These are phyloP conservation scores for Mycothermus thermophilus DNA, from an alignment of 495 filamentous ascomycete genomes.

Conservation along the genomic window DNA sequence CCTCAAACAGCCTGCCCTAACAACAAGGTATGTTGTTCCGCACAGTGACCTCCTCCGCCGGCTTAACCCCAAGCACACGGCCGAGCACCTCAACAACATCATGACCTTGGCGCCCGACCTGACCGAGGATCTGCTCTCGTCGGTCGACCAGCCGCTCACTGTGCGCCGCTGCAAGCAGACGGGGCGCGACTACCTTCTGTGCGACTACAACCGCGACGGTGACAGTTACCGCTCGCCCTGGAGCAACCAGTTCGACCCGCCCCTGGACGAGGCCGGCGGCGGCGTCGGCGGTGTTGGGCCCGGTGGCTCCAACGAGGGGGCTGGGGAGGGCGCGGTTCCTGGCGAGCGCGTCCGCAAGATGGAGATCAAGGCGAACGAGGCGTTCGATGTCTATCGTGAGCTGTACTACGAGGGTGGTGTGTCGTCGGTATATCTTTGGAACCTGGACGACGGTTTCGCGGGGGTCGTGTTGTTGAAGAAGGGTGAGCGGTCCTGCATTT, in stretches of 20 bases:
- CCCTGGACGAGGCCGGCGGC: slow-evolving; percentile 40
- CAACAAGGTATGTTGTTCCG: no score
- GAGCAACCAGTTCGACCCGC: slow-evolving; percentile 96
- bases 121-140: slow-evolving; percentile 93
- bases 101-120: slow-evolving; percentile 78
- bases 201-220: slow-evolving; percentile 98
- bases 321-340: slow-evolving; percentile 55
- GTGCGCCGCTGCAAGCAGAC: slow-evolving; percentile 73
- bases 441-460: slow-evolving; percentile 95
- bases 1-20: neutral
- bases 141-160: slow-evolving; percentile 88
- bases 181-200: slow-evolving; percentile 90
- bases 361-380: slow-evolving; percentile 86
- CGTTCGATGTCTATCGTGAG: slow-evolving; percentile 93
- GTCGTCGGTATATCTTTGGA: slow-evolving; percentile 94
- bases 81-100: slow-evolving; percentile 69
- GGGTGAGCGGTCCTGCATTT: slow-evolving; percentile 35
- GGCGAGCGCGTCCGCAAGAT: slow-evolving; percentile 82
- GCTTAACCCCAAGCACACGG: slow-evolving; percentile 82
- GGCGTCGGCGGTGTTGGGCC: slow-evolving; percentile 24
- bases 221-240: slow-evolving; percentile 94
- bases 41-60: slow-evolving; percentile 92
- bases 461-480: slow-evolving; percentile 95
- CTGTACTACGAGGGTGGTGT: slow-evolving; percentile 97
- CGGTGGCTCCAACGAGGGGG: slow-evolving; percentile 28